These are phyloP conservation scores for Acanthamoeba sp. DNA, from an alignment of 208 protist genomes.

Conservation along the genomic window DNA sequence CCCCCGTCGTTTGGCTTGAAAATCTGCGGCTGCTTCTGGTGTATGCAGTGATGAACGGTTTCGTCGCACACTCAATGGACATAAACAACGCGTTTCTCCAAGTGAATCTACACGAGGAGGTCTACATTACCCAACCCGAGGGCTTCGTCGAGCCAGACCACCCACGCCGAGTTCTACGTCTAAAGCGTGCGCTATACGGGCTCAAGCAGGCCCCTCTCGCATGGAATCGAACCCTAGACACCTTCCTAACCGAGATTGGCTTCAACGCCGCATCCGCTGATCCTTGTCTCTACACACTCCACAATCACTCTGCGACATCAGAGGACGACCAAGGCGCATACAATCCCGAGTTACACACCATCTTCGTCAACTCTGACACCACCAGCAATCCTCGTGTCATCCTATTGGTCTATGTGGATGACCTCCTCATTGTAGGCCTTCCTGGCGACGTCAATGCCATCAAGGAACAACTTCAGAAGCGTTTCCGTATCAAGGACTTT, in stretches of 20 bases:
- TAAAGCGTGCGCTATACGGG: conserved; percentile 36
- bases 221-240: conserved; percentile 15
- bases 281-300: background rate
- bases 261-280: background rate
- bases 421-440: background rate
- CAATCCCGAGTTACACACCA: background rate
- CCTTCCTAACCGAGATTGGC: background rate
- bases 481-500: no score
- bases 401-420: conserved; percentile 26
- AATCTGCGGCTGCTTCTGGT: conserved; percentile 25
- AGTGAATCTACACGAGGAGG: conserved; percentile 23
- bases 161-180: conserved; percentile 8
- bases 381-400: background rate
- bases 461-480: background rate
- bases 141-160: background rate
- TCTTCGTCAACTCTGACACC: background rate
- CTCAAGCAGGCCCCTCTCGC: conserved; percentile 50
- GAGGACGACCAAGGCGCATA: background rate
- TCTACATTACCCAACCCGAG: conserved; percentile 56
- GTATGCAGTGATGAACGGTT: background rate
- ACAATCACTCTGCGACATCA: background rate
- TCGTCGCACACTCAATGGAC: conserved; percentile 1
- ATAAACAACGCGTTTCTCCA: conserved; percentile 56
- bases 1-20: background rate
- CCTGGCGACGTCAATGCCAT: background rate